Evolutionary conservation across 2,329 filamentous ascomycete genomes (phyloP), one percentile per base, ranked within the genome.

Genomic region (Davidsoniella eucalypti): DNA sequence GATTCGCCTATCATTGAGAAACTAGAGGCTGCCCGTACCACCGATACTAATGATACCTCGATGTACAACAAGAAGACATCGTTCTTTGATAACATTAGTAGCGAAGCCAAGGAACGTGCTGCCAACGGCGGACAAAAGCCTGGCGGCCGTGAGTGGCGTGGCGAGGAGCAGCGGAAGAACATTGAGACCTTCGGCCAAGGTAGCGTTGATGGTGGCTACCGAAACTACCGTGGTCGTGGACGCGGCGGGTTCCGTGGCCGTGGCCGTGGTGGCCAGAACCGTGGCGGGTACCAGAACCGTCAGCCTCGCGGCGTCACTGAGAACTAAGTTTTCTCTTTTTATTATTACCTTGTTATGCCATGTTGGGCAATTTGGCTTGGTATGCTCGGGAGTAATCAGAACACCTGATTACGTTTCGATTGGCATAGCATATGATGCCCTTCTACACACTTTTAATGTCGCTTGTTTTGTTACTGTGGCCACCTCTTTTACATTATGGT

Each of bases 71-170:
- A 87, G 66, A 74, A 80, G 4, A 79, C 70, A 3, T 94, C 87
- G 1, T 98, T 98, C 72, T 98, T 98, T 61, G 92, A 98, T 67
- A 95, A 98, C 64, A 95, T 98, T 56, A 94, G 87, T 1, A 94
- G 86, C 57, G 92, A 98, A 63, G 76, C 85, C 55, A 93, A 84
- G 64, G 92, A 98, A 56, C 79, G 92, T 41, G 80, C 85, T 47
- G 85, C 90, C 54, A 80, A 80, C 38, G 71, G 70, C 40, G 74
- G 73, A 4, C 74, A 78, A 55, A 78, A 79, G 62, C 72, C 78
- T n/a, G 82, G 83, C 52, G 87, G 87, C 29, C 79, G 84, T 44
- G 87, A 94, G 63, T 93, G 92, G 79, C 80, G 92, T 49, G 82
- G 80, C 38, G 87, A 96, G 64, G 92, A 96, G 63, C 85, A 94